Base-by-base conservation (phyloP, 2,329 filamentous ascomycete genomes). In the Neopestalotiopsis rosae region DNA sequence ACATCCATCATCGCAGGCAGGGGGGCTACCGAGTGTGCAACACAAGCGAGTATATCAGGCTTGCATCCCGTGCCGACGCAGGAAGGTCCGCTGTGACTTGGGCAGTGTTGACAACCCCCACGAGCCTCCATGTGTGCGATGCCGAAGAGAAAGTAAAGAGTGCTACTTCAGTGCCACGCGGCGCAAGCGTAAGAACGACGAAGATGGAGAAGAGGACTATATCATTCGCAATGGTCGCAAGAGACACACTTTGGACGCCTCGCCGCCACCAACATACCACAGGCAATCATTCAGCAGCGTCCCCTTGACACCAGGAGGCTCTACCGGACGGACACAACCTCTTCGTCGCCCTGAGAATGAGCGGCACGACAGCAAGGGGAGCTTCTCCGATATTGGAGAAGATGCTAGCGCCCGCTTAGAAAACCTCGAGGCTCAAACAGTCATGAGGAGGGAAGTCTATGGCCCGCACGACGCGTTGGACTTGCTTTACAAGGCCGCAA, bases 131-230 rank as follows among this genome's bases (percentile, higher is more conserved):
- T 99, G 96, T 80, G 93, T 95, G 69, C 91, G 96, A 77, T 99
- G 96, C 80, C 92, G 94, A 66, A 91, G 96, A 74, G 96, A 99
- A 85, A 94, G 92, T 83, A 98, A 98, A 81, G 92, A 97, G 76
- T 99, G 96, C 85, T 97, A 92, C 87, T 99, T 99, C 85, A 97
- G 94, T 71, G 94, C 94, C 24, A 98, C 95, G 40, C 89, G 96
- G 65, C 91, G 96, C 78, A 98, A 98, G 89, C 90, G 94, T 78
- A 97, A 96, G 86, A 87, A 87, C 62, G 89, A 86, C 73, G 85
- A 92, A 73, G 88, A 84, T 45, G 86, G 83, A 24, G 83, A 84
- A 68, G 88, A 90, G 74, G 91, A 94, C 72, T 93, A 93, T 78
- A 89, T 92, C 69, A 78, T 92, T 40, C 89, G 92, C 74, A 94